Conservation (phyloP, 768 basidiomycete species). For the Suillus cothurnatus region DNA sequence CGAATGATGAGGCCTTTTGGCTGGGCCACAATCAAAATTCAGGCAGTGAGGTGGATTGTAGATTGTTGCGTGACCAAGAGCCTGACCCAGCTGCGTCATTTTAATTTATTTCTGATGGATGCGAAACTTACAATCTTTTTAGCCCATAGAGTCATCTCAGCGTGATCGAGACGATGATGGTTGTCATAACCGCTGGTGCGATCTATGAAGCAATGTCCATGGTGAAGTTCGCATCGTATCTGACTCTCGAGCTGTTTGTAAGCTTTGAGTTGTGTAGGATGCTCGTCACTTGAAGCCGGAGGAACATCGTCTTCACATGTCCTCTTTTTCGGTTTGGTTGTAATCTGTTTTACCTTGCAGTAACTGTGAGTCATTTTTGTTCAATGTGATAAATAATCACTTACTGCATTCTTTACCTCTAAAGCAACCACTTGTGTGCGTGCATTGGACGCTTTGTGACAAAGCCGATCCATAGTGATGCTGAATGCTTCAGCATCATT, state of each 20-base stretch:
- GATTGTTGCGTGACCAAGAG: neutral
- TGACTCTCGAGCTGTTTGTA: neutral
- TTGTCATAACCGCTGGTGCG: neutral
- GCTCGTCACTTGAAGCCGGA: neutral
- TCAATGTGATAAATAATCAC: neutral
- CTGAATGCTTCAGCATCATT: too few species aligned
- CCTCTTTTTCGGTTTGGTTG: neutral
- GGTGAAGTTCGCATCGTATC: neutral
- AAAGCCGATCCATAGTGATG: too few species aligned
- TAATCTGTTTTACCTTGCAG: neutral
- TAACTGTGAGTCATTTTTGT: neutral
- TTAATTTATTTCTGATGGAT: neutral
- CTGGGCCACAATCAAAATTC: neutral
- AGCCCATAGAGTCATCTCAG: neutral
- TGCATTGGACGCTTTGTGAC: too few species aligned
- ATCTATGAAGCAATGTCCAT: neutral
- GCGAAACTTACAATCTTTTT: too few species aligned
- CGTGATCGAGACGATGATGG: neutral
- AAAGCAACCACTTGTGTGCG: too few species aligned
- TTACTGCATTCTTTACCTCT: too few species aligned
- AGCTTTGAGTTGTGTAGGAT: neutral
- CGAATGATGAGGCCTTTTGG: too few species aligned
- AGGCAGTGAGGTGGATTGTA: neutral
- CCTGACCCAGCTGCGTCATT: neutral
- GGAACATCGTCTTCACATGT: neutral